A percentile compares a stretch with the other conserved stretches of the same genome.
Conservation (phyloP, 495 filamentous ascomycete species). For the Pseudoneurospora amorphoporcata region DNA sequence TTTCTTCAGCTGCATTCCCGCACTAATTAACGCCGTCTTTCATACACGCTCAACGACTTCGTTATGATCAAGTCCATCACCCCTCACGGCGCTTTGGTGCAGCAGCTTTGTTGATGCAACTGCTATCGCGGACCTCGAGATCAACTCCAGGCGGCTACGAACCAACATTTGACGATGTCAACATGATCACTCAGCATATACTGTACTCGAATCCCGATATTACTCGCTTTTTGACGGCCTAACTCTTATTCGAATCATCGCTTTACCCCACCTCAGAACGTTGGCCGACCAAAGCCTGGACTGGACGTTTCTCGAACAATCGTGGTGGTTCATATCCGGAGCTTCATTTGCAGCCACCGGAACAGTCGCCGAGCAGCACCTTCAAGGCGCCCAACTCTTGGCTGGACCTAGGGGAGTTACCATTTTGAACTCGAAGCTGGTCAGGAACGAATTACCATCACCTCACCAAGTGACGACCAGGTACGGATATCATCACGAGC, state of each 20-base stretch:
- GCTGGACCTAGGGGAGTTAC: not conserved
- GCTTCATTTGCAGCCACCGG: not conserved
- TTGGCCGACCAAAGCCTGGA: not conserved
- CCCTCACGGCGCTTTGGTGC: not conserved
- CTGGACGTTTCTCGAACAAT: not conserved
- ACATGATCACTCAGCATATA: not conserved
- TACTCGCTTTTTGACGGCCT: not conserved
- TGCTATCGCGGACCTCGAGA: not conserved
- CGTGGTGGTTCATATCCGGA: not conserved
- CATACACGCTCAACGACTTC: not conserved
- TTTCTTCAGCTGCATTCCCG: not conserved
- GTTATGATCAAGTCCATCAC: not conserved
- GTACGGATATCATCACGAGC: not conserved
- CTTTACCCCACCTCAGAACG: not conserved
- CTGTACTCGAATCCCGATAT: not conserved
- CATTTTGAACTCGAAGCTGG: not conserved
- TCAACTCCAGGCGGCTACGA: not conserved
- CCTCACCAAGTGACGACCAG: not conserved
- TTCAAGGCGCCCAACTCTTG: not conserved
- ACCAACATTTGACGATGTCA: not conserved
- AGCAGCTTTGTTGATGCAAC: not conserved
- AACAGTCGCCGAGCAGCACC: not conserved
- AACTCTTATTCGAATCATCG: not conserved
- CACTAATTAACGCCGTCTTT: not conserved
- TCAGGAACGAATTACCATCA: not conserved